Evolutionary conservation across 176 grass and related monocot genomes (phyloP).

Genomic region (Areca catechu): DNA sequence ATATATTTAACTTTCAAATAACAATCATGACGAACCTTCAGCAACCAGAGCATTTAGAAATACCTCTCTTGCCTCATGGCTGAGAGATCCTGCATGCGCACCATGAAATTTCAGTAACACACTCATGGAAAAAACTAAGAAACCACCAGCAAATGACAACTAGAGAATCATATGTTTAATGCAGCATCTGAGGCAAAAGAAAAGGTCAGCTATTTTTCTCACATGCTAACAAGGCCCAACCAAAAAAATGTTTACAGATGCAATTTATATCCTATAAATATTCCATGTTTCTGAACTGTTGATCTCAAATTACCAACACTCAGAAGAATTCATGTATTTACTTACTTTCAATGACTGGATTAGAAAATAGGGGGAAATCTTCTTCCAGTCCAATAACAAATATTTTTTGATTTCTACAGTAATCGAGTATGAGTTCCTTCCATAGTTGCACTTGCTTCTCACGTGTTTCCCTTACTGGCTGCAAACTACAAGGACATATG

Average conservation of each 20-base stretch:
- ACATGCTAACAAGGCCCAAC: too few relatives aligned
- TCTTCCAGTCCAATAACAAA: slow-evolving; percentile 77
- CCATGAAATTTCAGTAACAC: background rate
- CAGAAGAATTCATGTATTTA: background rate
- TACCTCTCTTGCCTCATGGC: slow-evolving; percentile 82
- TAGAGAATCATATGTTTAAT: too few relatives aligned
- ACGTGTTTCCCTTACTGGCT: slow-evolving; percentile 71
- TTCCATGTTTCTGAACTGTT: too few relatives aligned
- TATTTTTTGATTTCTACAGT: slow-evolving; percentile 81
- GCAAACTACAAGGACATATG: slow-evolving; percentile 48
- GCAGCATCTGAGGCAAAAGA: too few relatives aligned
- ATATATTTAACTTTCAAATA: too few relatives aligned
- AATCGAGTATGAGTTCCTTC: slow-evolving; percentile 90
- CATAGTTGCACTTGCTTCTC: slow-evolving; percentile 93
- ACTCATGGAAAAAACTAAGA: too few relatives aligned
- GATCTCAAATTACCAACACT: too few relatives aligned
- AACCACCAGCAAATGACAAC: too few relatives aligned
- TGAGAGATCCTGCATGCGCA: slow-evolving; percentile 60
- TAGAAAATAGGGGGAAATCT: slow-evolving; percentile 82
- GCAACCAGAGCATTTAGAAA: slow-evolving; percentile 75
- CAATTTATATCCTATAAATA: too few relatives aligned
- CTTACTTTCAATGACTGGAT: slow-evolving; percentile 89
- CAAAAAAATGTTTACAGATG: too few relatives aligned
- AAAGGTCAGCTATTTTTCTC: too few relatives aligned
- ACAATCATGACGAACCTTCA: slow-evolving; percentile 48